Evolutionary conservation across 176 grass and related monocot genomes (phyloP), one percentile per base, ranked within the genome.

Genomic region (Dendrocalamus sinicus): DNA sequence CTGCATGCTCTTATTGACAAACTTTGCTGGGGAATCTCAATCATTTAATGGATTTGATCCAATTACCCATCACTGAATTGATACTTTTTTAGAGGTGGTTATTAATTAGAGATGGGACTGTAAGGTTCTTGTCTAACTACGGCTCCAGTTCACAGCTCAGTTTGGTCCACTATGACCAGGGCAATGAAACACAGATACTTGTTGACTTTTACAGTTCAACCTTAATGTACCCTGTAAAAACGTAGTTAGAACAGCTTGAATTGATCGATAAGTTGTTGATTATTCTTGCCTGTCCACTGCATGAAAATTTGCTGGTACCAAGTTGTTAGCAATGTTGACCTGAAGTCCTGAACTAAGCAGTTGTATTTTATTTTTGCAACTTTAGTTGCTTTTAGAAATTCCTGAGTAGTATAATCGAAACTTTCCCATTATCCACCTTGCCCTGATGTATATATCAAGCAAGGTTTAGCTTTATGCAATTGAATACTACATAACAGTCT

Each of bases 81-180:
- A 12, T 81, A 26, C 50, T 60, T 81, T 1, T 67, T 50, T 74
- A 40, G 15, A 70, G 20, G 32, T 60, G 41, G 4, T 52, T 67
- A 28, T 28, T 28, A 28, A 81, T 80, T 53, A 61, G 51, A 63
- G 54, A 53, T 72, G 80, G n/a, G 64, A 73, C 12, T 88, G 39
- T 73, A 73, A 67, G 64, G 15, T 81, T 74, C 16, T 71, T 84
- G 24, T 79, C 37, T 58, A 73, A 88, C 43, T 77, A 32, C 41
- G 4, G 0, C 13, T 44, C 5, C 50, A 62, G 10, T 70, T 75
- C 52, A 32, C 62, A 43, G 0, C 8, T 51, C 53, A n/a, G 9
- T 14, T 70, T 71, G 22, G 16, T 68, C 24, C 61, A 79, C 12
- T 59, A 59, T 12, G 19, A 58, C 4, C 30, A 51, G 5, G 1